phyloP scores from a whole-genome alignment of 257 asterid species.

The Scutellaria minor region DNA sequence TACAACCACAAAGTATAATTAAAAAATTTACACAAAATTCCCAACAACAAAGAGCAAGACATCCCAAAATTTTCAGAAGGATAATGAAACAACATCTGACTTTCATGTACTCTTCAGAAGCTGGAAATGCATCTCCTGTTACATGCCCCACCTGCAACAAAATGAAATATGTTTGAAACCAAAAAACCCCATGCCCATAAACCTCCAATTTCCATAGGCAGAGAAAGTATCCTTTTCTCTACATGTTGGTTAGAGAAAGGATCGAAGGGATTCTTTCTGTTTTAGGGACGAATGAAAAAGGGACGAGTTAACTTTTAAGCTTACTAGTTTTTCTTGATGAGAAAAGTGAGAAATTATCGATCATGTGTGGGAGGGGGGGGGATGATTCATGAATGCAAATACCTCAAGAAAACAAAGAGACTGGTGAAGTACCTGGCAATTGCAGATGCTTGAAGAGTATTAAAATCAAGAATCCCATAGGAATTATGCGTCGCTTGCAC shows the following conservation, averaged over 20 bases:
- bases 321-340: background rate
- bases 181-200: background rate
- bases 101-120: constrained; percentile 15
- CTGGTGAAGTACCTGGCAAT: constrained; percentile 41
- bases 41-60: constrained; percentile 15
- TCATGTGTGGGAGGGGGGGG: background rate
- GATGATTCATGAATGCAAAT: background rate
- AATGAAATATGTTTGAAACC: constrained; percentile 21
- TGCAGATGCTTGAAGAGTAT: constrained; percentile 22
- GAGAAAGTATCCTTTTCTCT: too few relatives aligned
- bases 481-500: constrained; percentile 12
- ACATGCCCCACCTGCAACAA: constrained; percentile 35
- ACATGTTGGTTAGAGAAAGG: too few relatives aligned
- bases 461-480: constrained; percentile 25
- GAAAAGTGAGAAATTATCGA: background rate
- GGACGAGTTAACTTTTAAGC: background rate
- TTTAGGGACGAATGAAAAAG: too few relatives aligned
- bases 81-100: background rate
- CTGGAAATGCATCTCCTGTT: constrained; percentile 20
- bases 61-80: constrained; percentile 1
- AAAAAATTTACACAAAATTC: constrained; percentile 21
- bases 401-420: background rate
- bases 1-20: background rate
- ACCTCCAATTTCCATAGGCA: too few relatives aligned
- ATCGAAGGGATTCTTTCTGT: too few relatives aligned